A percentile compares a stretch with the other conserved stretches of the same genome.
Evolutionary conservation across 2,329 filamentous ascomycete species (phyloP).

Genomic region (Penicillium sp.): DNA sequence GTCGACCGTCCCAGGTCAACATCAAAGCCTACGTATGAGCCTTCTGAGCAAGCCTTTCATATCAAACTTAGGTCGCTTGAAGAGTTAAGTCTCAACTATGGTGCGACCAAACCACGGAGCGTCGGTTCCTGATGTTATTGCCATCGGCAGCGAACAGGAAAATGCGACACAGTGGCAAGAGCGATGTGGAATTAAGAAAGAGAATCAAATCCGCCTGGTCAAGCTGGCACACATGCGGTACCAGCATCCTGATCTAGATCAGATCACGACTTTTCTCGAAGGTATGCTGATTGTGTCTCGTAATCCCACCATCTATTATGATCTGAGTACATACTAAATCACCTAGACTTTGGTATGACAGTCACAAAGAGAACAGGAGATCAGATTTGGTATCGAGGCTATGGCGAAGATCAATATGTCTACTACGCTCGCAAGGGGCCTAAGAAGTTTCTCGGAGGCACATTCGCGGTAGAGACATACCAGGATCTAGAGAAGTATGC

Average conservation of each 20-base stretch:
- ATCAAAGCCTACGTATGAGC: not conserved
- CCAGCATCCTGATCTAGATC: constrained; percentile 53
- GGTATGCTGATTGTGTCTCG: constrained; percentile 3
- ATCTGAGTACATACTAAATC: not conserved
- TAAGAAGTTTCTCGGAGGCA: constrained; percentile 46
- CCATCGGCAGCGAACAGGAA: constrained; percentile 21
- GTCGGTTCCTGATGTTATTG: constrained; percentile 20
- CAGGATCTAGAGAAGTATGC: constrained; percentile 46
- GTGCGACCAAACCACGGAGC: constrained; percentile 12
- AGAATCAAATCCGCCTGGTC: constrained; percentile 51
- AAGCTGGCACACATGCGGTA: constrained; percentile 57
- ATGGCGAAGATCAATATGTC: constrained; percentile 47
- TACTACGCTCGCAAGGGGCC: constrained; percentile 44
- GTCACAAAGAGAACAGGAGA: constrained; percentile 39
- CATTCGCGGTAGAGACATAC: constrained; percentile 46
- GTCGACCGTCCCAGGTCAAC: too few species aligned
- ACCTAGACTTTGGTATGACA: constrained; percentile 46
- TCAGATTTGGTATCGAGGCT: constrained; percentile 47
- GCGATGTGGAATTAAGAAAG: constrained; percentile 41
- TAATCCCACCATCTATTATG: not conserved
- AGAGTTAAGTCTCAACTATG: not conserved
- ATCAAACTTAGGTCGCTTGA: not conserved
- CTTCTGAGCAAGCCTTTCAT: too few species aligned
- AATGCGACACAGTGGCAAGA: constrained; percentile 21
- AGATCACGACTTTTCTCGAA: constrained; percentile 41